phyloP scores from a whole-genome alignment of 2,329 filamentous ascomycete genomes.

The Thielaviopsis cerberus region DNA sequence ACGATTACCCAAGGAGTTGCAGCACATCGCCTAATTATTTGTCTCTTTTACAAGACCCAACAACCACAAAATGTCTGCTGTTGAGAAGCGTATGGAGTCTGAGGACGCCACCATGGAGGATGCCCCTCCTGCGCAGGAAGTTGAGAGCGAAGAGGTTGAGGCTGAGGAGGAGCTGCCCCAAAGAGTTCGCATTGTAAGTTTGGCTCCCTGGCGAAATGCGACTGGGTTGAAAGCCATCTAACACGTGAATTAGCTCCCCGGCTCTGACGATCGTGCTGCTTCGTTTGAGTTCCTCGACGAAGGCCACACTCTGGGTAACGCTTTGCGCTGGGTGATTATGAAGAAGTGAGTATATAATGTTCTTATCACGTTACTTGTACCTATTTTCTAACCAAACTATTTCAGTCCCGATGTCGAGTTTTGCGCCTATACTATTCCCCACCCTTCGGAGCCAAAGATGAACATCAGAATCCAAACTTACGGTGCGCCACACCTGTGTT shows the following conservation, averaged over 20 bases:
- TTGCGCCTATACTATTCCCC: slow-evolving; percentile 93
- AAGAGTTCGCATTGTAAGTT: slow-evolving; percentile 42
- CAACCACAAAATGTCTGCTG: slow-evolving; percentile 5
- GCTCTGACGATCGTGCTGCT: slow-evolving; percentile 69
- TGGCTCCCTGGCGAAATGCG: neutral
- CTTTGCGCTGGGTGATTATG: slow-evolving; percentile 87
- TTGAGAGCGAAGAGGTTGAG: slow-evolving; percentile 19
- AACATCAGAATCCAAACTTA: slow-evolving; percentile 95
- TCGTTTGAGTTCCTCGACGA: slow-evolving; percentile 90
- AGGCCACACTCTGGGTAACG: slow-evolving; percentile 89
- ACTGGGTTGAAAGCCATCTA: neutral
- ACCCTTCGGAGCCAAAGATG: slow-evolving; percentile 92
- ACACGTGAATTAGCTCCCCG: slow-evolving; percentile 48
- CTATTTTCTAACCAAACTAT: neutral
- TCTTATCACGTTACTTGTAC: neutral
- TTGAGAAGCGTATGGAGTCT: slow-evolving; percentile 8
- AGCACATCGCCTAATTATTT: neutral
- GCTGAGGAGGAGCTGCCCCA: slow-evolving; percentile 29
- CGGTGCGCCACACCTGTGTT: slow-evolving; percentile 35
- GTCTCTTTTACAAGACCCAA: neutral
- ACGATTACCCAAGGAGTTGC: neutral
- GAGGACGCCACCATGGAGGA: slow-evolving; percentile 27
- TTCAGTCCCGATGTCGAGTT: slow-evolving; percentile 84
- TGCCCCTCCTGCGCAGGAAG: slow-evolving; percentile 20
- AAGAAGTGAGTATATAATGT: slow-evolving; percentile 57